Conservation (phyloP, 208 protist species). For the Crithidia bombi region DNA sequence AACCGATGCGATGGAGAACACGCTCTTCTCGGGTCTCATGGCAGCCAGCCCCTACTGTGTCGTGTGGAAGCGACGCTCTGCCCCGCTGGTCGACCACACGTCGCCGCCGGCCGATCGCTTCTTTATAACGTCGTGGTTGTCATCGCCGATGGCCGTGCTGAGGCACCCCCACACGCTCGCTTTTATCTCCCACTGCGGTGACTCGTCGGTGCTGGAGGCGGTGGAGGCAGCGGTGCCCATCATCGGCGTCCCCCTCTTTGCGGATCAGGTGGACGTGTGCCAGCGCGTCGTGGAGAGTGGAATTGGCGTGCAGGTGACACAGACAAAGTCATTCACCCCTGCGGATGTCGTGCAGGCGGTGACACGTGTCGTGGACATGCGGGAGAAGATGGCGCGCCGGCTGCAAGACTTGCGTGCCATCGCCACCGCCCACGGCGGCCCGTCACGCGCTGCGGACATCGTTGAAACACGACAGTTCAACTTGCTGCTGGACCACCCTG, state of each 20-base stretch:
- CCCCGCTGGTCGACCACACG: neutral
- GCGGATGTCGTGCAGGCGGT: slow-evolving; percentile 35
- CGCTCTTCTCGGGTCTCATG: slow-evolving; percentile 36
- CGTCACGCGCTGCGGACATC: slow-evolving; percentile 49
- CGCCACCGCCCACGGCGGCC: slow-evolving; percentile 39
- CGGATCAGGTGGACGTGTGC: slow-evolving; percentile 63
- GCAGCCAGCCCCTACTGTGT: slow-evolving; percentile 44
- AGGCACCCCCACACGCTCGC: slow-evolving; percentile 45
- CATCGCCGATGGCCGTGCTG: slow-evolving; percentile 44
- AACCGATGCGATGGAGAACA: slow-evolving; percentile 13
- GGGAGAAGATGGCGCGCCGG: slow-evolving; percentile 15
- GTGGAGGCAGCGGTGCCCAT: slow-evolving; percentile 46
- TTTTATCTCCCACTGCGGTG: slow-evolving; percentile 60
- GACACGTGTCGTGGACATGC: slow-evolving; percentile 10
- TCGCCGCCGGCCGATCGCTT: slow-evolving; percentile 8
- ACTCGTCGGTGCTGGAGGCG: slow-evolving; percentile 50
- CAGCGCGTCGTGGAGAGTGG: slow-evolving; percentile 50
- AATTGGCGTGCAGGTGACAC: slow-evolving; percentile 39
- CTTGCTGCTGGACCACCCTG: slow-evolving; percentile 37
- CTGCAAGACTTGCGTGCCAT: slow-evolving; percentile 36
- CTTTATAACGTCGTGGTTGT: slow-evolving; percentile 35
- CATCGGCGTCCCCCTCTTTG: slow-evolving; percentile 56
- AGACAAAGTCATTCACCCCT: slow-evolving; percentile 36
- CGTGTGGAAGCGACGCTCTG: slow-evolving; percentile 50
- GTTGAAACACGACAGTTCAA: slow-evolving; percentile 54